Evolutionary conservation across 2,329 filamentous ascomycete genomes (phyloP), one percentile per base, ranked within the genome.

Genomic region (Aspergillus ochraceus): DNA sequence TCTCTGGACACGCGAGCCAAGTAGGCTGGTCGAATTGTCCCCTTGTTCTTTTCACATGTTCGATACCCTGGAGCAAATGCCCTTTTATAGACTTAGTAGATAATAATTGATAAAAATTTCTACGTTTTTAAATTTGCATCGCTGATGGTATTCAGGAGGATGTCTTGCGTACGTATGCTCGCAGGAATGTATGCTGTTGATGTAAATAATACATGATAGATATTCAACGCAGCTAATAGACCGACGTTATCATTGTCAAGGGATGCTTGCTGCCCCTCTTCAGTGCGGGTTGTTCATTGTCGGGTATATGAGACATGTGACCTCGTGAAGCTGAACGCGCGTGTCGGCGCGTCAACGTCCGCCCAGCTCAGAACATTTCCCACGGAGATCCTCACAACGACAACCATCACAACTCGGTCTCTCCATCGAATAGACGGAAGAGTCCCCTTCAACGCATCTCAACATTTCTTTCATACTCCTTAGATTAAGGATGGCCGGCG

Each of bases 1-100:
- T 77, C 82, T 26, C 73, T 88, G 62, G 86, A 88, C 69, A 86
- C 85, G 3, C 79, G 86, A 58, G 83, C 86, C 45, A 86, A 83
- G 70, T 84, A 79, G 70, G 57, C 49, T 52, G 29, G 53, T 57
- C 39, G 49, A 39, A 29, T 49, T 51, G 42, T 57, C 39, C 14
- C 36, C 52, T 56, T 53, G 4, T 66, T 55, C 20, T 61, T 64
- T 64, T 26, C 22, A 64, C 60, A 58, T 60, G 57, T 54, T 63
- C 24, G 63, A 68, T 66, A 66, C 64, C 64, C 64, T 56, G 54
- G 57, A 57, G 58, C 55, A 30, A 47, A 54, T 55, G 54, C 14
- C 17, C n/a, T 62, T 51, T 54, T 57, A 61, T 65, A 60, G 42
- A 62, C 55, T 56, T 46, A 22, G 17, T 42, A 14, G 14, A 42